Base-by-base conservation (phyloP, 768 basidiomycete genomes). In the Auriscalpium vulgare region DNA sequence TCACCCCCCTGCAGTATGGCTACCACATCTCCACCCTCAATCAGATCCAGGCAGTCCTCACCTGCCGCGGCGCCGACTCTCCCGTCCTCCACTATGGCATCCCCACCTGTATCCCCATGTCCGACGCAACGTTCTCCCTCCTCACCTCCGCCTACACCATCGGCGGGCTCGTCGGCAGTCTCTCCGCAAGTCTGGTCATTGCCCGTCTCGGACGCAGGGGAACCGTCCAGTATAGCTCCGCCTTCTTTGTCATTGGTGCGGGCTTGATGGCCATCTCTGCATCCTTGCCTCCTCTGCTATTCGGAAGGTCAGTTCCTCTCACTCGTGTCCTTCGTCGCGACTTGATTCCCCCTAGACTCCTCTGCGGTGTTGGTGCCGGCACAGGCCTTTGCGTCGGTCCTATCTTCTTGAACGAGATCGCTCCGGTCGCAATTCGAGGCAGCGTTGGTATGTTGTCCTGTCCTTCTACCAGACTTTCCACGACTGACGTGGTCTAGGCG, bases 21-120 rank as follows among this genome's bases (percentile, higher is more conserved):
- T 97, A 88, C 69, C 91, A 95, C 68, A 90, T 93, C 44, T 89
- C 92, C 1, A 86, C 86, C 14, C 79, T 97, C 57, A 97, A 97
- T 68, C 92, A 94, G 67, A 84, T 95, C 23, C 84, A 91, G 65
- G 79, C 78, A 5, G 82, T 86, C 45, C 67, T 94, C 55, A 91
- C 87, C 3, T 95, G 92, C 72, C 78, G 78, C 51, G 60, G 68
- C 36, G 59, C 64, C 8, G 62, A 67, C 47, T 35, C 56, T 29
- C 21, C 51, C 51, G 1, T 68, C 53, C 47, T 50, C 11, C 59
- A 65, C 47, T 68, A 73, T 63, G 73, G 72, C 10, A 72, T 90
- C 9, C 81, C 88, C 2, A 76, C 82, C 37, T 95, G 94, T 72
- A 84, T 95, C 36, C 80, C 80, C 6, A 88, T 97, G 84, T 81